Evolutionary conservation across 305 asterid species (phyloP).

Genomic region (Euphrasia arctica): DNA sequence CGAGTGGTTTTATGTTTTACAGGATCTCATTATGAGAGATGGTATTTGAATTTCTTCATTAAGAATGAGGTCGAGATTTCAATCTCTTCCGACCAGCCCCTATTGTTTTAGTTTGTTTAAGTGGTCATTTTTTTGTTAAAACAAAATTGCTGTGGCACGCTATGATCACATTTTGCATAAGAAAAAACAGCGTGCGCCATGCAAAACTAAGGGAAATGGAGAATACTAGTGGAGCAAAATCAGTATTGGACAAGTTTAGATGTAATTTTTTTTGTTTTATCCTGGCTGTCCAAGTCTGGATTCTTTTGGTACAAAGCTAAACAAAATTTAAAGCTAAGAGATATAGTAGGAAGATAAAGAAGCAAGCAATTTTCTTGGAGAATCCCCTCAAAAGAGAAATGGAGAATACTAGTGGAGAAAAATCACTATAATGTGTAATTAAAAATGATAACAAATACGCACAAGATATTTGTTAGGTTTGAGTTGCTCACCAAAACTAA

Average conservation of each 20-base stretch:
- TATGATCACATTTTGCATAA: neutral
- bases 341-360: neutral
- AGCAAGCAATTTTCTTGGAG: neutral
- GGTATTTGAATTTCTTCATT: no score
- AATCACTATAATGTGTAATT: neutral
- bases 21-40: no score
- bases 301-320: conserved; percentile 1
- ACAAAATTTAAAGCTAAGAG: neutral
- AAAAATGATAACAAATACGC: neutral
- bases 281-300: conserved; percentile 2
- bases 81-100: no score
- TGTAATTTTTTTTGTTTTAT: neutral
- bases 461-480: neutral
- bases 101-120: no score
- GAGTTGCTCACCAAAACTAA: neutral
- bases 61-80: neutral
- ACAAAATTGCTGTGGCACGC: neutral
- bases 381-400: neutral
- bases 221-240: no score
- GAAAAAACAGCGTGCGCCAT: no score
- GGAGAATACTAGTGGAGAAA: neutral
- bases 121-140: no score
- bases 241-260: no score
- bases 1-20: neutral
- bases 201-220: neutral